Evolutionary conservation across 306 rosid genomes (phyloP).

Genomic region (Cyclanthera cordifolia): DNA sequence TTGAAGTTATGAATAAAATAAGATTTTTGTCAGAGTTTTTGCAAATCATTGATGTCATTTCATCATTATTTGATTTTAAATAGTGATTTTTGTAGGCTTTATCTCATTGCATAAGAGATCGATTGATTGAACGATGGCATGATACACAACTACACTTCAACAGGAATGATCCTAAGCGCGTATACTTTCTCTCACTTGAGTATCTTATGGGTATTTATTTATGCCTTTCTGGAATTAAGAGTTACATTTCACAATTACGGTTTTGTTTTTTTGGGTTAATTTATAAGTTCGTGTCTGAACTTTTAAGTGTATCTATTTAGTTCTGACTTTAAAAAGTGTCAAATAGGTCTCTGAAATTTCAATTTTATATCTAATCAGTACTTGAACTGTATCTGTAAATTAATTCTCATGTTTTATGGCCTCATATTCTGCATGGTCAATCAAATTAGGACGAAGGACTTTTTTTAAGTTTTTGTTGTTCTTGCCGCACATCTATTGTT

Average conservation of each 20-base stretch:
- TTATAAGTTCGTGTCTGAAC: too few species aligned
- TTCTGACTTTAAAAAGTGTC: too few species aligned
- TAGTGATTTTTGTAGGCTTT: slow-evolving; percentile 38
- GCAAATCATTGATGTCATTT: not conserved
- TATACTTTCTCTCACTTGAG: slow-evolving; percentile 72
- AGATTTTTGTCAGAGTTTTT: not conserved
- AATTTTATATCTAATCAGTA: too few species aligned
- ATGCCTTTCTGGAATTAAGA: slow-evolving; percentile 9
- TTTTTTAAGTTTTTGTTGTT: not conserved
- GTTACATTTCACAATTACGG: not conserved
- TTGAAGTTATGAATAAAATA: not conserved
- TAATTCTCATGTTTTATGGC: not conserved
- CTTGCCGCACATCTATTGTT: not conserved
- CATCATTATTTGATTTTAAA: slow-evolving; percentile 1
- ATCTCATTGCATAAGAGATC: slow-evolving; percentile 55
- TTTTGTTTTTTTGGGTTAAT: not conserved
- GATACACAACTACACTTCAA: slow-evolving; percentile 49
- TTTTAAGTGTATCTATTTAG: too few species aligned
- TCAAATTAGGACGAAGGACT: not conserved
- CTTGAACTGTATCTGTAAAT: not conserved
- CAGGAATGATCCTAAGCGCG: slow-evolving; percentile 62
- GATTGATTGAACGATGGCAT: slow-evolving; percentile 63
- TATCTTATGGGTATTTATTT: slow-evolving; percentile 57
- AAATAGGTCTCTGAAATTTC: too few species aligned
- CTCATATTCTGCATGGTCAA: not conserved